phyloP scores from a whole-genome alignment of 257 asterid genomes.

The Jacaranda mimosifolia region DNA sequence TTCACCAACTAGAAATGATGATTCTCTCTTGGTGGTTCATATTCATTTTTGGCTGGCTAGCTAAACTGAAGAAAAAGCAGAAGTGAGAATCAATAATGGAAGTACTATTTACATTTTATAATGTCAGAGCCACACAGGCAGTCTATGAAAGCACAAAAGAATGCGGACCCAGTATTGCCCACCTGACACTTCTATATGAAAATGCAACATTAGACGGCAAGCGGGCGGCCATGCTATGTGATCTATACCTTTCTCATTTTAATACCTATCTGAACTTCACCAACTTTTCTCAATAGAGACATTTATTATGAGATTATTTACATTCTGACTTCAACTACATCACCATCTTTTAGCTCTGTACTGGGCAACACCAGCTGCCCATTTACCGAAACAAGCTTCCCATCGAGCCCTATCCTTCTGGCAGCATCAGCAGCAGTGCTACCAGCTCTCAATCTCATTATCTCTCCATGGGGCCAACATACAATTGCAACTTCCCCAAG shows the following conservation, averaged over 20 bases:
- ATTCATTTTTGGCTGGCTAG: not conserved
- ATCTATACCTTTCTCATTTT: not conserved
- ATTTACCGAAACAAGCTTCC: constrained; percentile 82
- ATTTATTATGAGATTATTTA: constrained; percentile 39
- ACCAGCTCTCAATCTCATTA: constrained; percentile 85
- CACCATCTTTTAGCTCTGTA: constrained; percentile 92
- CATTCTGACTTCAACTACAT: constrained; percentile 86
- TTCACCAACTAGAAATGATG: too few species aligned
- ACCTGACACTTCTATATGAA: not conserved
- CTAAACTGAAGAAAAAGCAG: not conserved
- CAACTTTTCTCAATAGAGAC: not conserved
- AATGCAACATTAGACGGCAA: not conserved
- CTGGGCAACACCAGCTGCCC: constrained; percentile 86
- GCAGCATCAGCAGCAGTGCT: constrained; percentile 99
- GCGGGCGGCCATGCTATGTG: not conserved
- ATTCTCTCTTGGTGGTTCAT: not conserved
- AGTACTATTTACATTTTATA: not conserved
- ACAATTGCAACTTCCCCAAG: constrained; percentile 87
- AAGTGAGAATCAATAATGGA: not conserved
- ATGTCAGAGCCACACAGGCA: too few species aligned
- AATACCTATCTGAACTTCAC: not conserved
- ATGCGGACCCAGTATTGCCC: too few species aligned
- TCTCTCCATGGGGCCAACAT: constrained; percentile 95
- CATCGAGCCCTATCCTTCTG: constrained; percentile 77
- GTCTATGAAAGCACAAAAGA: too few species aligned